Base-by-base conservation (phyloP, 2,329 filamentous ascomycete species). In the Geosmithia putterillii region DNA sequence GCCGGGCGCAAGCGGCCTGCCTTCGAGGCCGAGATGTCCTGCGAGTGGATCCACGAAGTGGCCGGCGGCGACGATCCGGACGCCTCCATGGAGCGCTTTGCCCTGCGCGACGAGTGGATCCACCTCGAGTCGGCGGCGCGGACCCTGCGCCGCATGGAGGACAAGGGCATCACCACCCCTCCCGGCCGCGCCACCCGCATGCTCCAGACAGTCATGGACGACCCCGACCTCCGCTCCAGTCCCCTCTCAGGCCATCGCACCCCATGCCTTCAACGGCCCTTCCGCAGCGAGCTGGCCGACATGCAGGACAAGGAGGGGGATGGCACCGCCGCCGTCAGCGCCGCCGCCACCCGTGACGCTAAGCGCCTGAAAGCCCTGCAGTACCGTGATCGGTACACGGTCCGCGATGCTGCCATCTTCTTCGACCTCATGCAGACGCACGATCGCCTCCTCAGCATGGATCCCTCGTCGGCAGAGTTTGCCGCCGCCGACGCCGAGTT, bases 1-100 rank as follows among this genome's bases (percentile, higher is more conserved):
- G 59, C 66, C 28, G 59, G 65, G 1, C 73, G 81, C n/a, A 70
- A 62, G 37, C 79, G 78, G 39, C 57, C 69, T 19, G 68, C 74
- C 4, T 56, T 84, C 4, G 68, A 82, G 42, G 66, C 73, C 2
- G 80, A 87, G 50, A 60, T 83, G 3, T 57, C 69, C n/a, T 74
- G 73, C 43, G 70, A 80, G 4, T 73, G 70, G 52, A 60, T 81
- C 3, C 66, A 69, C 36, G 74, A 85, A 53, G 61, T 88, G 9
- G 76, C 71, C 17, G 62, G 65, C 7, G 48, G 56, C 15, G 62
- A 70, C 21, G 45, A 36, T 2, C 32, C 52, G 20, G 47, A 57
- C 36, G 45, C 50, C 15, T 23, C 21, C 9, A 49, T 55, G 37
- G 52, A 49, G n/a, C 56, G 55, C 1, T 50, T 45, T 14, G 48